Percentiles rank a stretch among this genome's conserved stretches.
These are phyloP conservation scores for Rutidosis leptorrhynchoides DNA, from an alignment of 129 eudicot species.

Conservation along the genomic window DNA sequence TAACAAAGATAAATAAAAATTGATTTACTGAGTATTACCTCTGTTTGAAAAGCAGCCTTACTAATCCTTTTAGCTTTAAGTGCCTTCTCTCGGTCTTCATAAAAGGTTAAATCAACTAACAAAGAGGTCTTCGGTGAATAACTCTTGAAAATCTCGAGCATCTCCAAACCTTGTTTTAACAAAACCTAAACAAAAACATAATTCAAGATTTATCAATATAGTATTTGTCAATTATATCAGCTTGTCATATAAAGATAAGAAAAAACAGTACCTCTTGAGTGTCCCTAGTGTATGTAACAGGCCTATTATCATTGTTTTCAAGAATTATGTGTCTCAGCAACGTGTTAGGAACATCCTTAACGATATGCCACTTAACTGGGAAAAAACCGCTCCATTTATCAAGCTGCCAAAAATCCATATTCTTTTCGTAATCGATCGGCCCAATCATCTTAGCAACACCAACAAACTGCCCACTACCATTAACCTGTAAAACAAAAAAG, in stretches of 20 bases:
- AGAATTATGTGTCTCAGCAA: conserved; percentile 70
- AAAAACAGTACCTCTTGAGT: conserved; percentile 73
- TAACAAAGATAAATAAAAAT: not conserved
- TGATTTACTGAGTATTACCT: conserved; percentile 21
- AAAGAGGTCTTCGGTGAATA: conserved; percentile 61
- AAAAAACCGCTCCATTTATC: conserved; percentile 95
- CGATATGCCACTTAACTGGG: conserved; percentile 89
- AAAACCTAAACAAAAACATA: conserved; percentile 44
- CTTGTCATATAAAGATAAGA: not conserved
- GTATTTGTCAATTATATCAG: not conserved
- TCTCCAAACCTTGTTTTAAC: conserved; percentile 74
- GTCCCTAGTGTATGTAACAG: conserved; percentile 85
- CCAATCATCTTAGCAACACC: conserved; percentile 95
- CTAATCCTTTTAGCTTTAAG: conserved; percentile 51
- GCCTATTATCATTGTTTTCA: conserved; percentile 78
- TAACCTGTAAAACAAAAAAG: conserved; percentile 47
- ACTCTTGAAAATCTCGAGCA: conserved; percentile 78
- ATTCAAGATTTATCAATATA: not conserved
- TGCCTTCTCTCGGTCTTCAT: conserved; percentile 56
- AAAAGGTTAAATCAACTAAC: conserved; percentile 67
- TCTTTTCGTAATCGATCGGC: conserved; percentile 69
- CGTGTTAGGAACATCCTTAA: conserved; percentile 79
- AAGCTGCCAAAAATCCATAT: conserved; percentile 93
- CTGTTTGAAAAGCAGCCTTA: conserved; percentile 44
- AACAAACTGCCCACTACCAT: conserved; percentile 88